Conservation (phyloP, 2,329 filamentous ascomycete species). For the Fusarium sp. region DNA sequence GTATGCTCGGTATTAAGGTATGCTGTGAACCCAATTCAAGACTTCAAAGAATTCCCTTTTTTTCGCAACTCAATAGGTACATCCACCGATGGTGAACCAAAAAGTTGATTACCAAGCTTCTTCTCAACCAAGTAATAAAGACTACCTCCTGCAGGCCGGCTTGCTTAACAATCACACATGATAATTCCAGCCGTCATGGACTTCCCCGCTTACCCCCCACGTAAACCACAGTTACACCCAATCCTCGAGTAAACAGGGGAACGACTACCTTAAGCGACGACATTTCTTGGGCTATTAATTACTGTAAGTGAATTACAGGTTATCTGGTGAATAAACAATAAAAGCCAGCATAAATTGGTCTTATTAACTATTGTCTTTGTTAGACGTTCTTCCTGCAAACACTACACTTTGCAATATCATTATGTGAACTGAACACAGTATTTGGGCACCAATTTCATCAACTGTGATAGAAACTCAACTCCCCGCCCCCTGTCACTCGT, state of each 20-base stretch:
- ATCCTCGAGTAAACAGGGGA: neutral
- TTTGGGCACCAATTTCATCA: neutral
- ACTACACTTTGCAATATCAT: neutral
- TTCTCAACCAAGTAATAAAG: slow-evolving; percentile 1
- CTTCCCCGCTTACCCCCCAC: slow-evolving; percentile 36
- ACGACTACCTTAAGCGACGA: neutral
- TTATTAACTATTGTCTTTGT: too few species aligned
- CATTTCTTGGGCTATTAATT: neutral
- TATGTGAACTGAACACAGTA: neutral
- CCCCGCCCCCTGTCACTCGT: slow-evolving; percentile 35
- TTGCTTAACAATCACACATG: slow-evolving; percentile 44
- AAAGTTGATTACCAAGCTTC: slow-evolving; percentile 26
- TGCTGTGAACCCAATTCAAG: neutral
- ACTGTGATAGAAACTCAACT: slow-evolving; percentile 22
- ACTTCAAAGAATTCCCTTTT: neutral
- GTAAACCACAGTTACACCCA: slow-evolving; percentile 8
- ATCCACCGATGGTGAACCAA: neutral
- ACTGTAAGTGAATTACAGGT: neutral
- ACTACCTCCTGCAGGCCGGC: slow-evolving; percentile 11
- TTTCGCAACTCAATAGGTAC: slow-evolving; percentile 5
- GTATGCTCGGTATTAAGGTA: neutral
- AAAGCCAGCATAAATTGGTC: neutral
- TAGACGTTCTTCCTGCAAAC: neutral
- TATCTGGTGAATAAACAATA: neutral
- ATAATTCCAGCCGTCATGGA: slow-evolving; percentile 34